Conservation (phyloP, 257 asterid genomes). For the Nicotiana obtusifolia region DNA sequence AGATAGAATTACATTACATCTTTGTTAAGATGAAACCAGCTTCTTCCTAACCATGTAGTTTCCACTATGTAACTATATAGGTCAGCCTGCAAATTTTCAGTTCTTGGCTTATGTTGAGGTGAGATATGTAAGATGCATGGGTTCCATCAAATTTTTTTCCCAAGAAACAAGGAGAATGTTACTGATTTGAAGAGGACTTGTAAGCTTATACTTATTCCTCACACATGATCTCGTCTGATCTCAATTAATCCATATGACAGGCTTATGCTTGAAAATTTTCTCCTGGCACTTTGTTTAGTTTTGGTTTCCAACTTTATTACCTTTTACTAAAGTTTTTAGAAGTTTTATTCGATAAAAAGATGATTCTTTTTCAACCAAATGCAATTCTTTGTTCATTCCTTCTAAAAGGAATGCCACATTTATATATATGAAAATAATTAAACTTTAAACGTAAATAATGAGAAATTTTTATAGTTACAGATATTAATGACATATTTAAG, state of each 20-base stretch:
- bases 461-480: too few relatives aligned
- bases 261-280: not conserved
- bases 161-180: not conserved
- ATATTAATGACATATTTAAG: too few relatives aligned
- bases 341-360: not conserved
- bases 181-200: not conserved
- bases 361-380: not conserved
- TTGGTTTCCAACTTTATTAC: not conserved
- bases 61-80: constrained; percentile 1
- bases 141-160: not conserved
- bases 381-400: too few relatives aligned
- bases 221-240: not conserved
- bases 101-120: constrained; percentile 3
- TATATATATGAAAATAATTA: too few relatives aligned
- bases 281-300: not conserved
- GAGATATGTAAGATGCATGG: not conserved
- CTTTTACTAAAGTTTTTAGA: not conserved
- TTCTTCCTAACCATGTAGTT: constrained; percentile 4
- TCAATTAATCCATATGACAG: not conserved
- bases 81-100: not conserved
- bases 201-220: not conserved
- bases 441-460: too few relatives aligned
- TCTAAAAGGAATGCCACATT: too few relatives aligned
- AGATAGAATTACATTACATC: not conserved
- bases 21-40: constrained; percentile 2